Evolutionary conservation across 768 basidiomycete species (phyloP).

Genomic region (Suillus luteus): DNA sequence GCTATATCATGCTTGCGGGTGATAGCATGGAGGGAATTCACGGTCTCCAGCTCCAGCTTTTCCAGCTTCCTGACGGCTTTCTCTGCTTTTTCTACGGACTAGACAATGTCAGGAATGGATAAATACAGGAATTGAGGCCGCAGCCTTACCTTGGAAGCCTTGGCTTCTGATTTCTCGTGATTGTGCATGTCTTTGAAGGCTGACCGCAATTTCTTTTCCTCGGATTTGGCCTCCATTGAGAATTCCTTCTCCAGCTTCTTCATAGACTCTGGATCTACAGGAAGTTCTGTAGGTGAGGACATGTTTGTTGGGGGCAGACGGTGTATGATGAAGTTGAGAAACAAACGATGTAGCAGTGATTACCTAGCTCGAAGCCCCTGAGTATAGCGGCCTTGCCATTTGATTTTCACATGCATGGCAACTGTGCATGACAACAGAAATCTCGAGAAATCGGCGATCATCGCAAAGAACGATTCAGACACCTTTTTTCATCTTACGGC

Average conservation of each 20-base stretch:
- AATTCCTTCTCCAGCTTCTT: slow-evolving; percentile 48
- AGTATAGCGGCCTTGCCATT: background rate
- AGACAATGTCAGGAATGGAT: slow-evolving; percentile 6
- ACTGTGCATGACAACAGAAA: background rate
- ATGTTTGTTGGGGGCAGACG: slow-evolving; percentile 22
- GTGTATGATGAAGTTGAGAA: background rate
- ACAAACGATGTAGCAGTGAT: background rate
- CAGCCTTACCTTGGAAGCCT: slow-evolving; percentile 50
- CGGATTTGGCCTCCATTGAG: slow-evolving; percentile 51
- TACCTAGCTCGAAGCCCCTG: background rate
- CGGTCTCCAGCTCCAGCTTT: slow-evolving; percentile 50
- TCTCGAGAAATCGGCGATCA: background rate
- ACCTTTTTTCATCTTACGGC: background rate
- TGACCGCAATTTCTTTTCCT: slow-evolving; percentile 51
- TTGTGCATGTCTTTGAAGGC: slow-evolving; percentile 54
- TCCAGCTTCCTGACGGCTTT: slow-evolving; percentile 49
- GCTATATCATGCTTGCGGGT: slow-evolving; percentile 54
- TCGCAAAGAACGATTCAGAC: background rate
- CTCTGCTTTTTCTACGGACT: slow-evolving; percentile 50
- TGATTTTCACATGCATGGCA: background rate
- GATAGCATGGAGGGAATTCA: slow-evolving; percentile 54
- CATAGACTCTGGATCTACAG: slow-evolving; percentile 28
- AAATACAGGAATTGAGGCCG: background rate
- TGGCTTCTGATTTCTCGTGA: slow-evolving; percentile 54
- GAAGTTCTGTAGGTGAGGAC: slow-evolving; percentile 20